phyloP scores from a whole-genome alignment of 352 stramenopile genomes.

The Pythium scleroteichum region DNA sequence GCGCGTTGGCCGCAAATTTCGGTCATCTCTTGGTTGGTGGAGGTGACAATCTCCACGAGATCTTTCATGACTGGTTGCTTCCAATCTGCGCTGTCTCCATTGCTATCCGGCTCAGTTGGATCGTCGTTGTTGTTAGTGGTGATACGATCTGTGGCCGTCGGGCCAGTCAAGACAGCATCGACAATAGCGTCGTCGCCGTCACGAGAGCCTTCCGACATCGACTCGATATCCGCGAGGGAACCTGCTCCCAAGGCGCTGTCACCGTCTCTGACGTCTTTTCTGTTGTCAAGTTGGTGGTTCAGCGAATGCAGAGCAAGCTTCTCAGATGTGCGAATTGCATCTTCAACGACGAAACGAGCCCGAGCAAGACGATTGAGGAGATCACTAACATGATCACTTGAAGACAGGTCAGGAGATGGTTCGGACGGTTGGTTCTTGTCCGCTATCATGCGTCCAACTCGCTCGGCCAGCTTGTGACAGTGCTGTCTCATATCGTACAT shows the following conservation, averaged over 20 bases:
- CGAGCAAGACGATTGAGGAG: constrained; percentile 10
- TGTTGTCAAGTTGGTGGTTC: constrained; percentile 6
- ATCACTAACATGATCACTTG: neutral
- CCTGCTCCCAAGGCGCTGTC: neutral
- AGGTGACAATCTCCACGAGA: constrained; percentile 60
- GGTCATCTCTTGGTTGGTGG: constrained; percentile 36
- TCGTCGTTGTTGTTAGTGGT: neutral
- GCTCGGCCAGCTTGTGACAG: constrained; percentile 9
- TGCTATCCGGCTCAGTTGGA: constrained; percentile 6
- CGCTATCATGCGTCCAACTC: neutral
- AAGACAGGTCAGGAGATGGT: too few relatives aligned
- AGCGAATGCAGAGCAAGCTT: constrained; percentile 20
- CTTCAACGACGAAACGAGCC: constrained; percentile 14
- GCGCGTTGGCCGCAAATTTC: constrained; percentile 54
- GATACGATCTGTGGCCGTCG: neutral
- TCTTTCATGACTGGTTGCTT: constrained; percentile 54
- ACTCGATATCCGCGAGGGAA: constrained; percentile 15
- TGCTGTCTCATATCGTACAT: constrained; percentile 21
- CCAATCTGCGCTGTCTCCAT: constrained; percentile 14
- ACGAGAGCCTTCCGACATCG: constrained; percentile 21
- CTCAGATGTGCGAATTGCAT: constrained; percentile 19
- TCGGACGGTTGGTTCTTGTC: neutral
- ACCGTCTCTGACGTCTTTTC: neutral
- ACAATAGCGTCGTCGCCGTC: constrained; percentile 19
- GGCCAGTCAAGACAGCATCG: neutral